Evolutionary conservation across 306 rosid genomes (phyloP).

Genomic region (Hylodesmum podocarpum): DNA sequence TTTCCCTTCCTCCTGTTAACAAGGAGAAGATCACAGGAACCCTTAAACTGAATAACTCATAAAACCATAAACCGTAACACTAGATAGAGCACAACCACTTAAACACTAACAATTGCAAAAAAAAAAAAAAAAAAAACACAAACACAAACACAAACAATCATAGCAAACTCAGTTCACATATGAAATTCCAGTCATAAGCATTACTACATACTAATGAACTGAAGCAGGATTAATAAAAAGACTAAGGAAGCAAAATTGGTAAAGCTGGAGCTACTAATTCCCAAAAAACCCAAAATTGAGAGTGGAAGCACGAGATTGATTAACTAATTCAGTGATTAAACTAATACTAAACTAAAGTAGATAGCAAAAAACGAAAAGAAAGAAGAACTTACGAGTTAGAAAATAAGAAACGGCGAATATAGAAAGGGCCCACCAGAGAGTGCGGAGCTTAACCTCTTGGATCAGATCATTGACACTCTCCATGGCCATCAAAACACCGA

Average conservation of each 20-base stretch:
- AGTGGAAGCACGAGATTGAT: neutral
- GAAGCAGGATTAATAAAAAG: neutral
- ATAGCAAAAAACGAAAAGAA: neutral
- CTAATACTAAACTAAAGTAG: neutral
- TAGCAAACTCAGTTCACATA: neutral
- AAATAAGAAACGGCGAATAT: constrained; percentile 77
- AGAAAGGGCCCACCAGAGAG: constrained; percentile 90
- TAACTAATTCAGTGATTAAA: neutral
- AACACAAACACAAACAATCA: neutral
- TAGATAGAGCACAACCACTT: neutral
- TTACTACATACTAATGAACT: neutral
- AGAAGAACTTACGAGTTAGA: constrained; percentile 62
- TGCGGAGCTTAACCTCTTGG: constrained; percentile 75
- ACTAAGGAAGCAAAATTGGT: neutral
- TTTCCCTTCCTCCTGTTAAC: constrained; percentile 7
- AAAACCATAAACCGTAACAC: neutral
- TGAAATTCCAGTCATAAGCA: neutral
- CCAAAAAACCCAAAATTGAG: neutral
- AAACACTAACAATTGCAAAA: neutral
- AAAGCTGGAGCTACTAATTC: neutral
- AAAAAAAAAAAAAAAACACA: neutral
- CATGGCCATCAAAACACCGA: constrained; percentile 30
- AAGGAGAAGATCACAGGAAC: neutral
- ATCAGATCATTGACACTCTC: constrained; percentile 76
- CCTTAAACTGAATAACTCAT: neutral